phyloP scores from a whole-genome alignment of 2,329 filamentous ascomycete genomes.

The Periconia digitata region DNA sequence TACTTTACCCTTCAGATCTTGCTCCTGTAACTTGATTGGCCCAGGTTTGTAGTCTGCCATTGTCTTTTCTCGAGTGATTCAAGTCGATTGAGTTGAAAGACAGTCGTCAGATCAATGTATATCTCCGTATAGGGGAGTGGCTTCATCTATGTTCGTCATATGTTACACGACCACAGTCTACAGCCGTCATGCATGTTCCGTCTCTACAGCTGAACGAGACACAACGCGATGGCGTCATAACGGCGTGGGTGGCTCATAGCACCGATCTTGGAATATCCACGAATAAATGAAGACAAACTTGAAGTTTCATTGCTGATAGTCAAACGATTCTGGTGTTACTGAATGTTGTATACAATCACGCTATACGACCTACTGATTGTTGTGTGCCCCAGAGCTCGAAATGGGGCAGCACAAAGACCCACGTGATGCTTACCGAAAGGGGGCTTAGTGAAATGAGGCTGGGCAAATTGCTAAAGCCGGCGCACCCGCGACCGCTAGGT shows the following conservation, averaged over 20 bases:
- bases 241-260: neutral
- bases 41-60: constrained; percentile 26
- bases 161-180: neutral
- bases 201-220: no score
- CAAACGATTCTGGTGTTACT: no score
- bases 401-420: neutral
- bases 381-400: neutral
- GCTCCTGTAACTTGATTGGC: constrained; percentile 23
- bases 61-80: neutral
- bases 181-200: no score
- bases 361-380: neutral
- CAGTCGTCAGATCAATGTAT: neutral
- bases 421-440: constrained; percentile 15
- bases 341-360: neutral
- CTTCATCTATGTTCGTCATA: neutral
- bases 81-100: neutral
- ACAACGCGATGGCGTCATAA: neutral
- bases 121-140: no score
- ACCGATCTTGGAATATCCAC: neutral
- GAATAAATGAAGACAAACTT: neutral
- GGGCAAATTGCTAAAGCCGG: constrained; percentile 10
- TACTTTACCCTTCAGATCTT: constrained; percentile 32
- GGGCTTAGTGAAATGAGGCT: constrained; percentile 12
- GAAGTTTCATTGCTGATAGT: no score
- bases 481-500: constrained; percentile 13